Base-by-base conservation (phyloP, 2,329 filamentous ascomycete species). In the Diaporthe ampelina region DNA sequence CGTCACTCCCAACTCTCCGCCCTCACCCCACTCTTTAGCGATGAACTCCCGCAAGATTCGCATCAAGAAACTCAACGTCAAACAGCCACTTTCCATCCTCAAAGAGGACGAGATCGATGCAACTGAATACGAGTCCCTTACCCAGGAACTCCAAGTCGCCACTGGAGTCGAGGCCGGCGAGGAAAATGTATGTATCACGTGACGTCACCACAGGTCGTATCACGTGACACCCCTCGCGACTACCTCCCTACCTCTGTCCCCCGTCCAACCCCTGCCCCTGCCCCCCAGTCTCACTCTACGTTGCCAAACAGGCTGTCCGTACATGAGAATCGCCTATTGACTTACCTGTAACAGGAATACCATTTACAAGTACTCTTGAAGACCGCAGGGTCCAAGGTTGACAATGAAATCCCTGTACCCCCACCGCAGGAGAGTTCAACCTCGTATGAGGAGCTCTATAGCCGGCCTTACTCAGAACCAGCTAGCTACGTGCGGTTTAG, bases 121-220 rank as follows among this genome's bases (percentile, higher is more conserved):
- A 81, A 90, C 89, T 81, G 91, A 95, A 85, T 97, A 98, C 84
- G 94, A 97, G 85, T 91, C 94, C 80, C 92, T 96, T 82, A 94
- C 93, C 79, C 93, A 93, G 83, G 90, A 94, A 91, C 87, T 91
- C 89, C 86, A 94, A 93, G 95, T 98, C 82, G 95, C 97, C 82
- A 98, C 95, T 78, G 97, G 97, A 85, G 97, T 99, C 80, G 97
- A 99, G 85, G 95, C 97, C 83, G 94, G 92, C 78, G 97, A 99
- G 86, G 95, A 98, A 91, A 96, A 96, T 87, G 97, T 98, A 86
- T 91, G 95, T 94, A 78, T 72, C 79, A 75, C 78, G 77, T 79
- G 77, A 72, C 77, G 57, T 40, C 40, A 19, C 43, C 72, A 77
- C 7, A 24, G 8, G 45, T 37, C 13, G 45, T 54, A 68, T 54